Conservation (phyloP, 2,329 filamentous ascomycete genomes). For the Albophoma yamanashiensis region DNA sequence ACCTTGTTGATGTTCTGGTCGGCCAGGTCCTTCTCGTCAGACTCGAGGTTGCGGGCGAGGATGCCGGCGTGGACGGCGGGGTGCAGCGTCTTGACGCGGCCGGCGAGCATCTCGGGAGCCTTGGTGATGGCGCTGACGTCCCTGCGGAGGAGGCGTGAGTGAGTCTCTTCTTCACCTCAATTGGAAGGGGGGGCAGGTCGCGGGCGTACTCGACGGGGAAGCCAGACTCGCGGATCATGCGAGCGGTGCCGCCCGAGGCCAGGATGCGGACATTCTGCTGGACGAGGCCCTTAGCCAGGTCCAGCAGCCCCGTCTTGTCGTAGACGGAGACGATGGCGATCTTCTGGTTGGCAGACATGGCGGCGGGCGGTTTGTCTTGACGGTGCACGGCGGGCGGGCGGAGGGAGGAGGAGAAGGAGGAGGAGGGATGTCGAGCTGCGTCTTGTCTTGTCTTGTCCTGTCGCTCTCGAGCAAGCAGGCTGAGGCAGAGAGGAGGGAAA, state of each 20-base stretch:
- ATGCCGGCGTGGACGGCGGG: slow-evolving; percentile 87
- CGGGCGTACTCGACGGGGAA: slow-evolving; percentile 78
- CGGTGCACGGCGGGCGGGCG: neutral
- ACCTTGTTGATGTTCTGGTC: slow-evolving; percentile 94
- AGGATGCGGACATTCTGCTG: slow-evolving; percentile 86
- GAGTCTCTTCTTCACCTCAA: neutral
- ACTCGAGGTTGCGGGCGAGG: slow-evolving; percentile 84
- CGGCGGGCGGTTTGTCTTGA: slow-evolving; percentile 9
- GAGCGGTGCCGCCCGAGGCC: slow-evolving; percentile 89
- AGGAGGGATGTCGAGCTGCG: too few relatives aligned
- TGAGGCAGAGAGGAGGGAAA: neutral
- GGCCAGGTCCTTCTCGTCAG: slow-evolving; percentile 92
- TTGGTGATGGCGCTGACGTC: slow-evolving; percentile 96
- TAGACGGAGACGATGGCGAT: slow-evolving; percentile 95
- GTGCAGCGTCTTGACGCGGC: slow-evolving; percentile 82
- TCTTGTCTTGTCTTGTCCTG: neutral
- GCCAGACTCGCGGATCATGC: slow-evolving; percentile 91
- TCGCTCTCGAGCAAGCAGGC: neutral
- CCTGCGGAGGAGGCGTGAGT: slow-evolving; percentile 36
- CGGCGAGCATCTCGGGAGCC: slow-evolving; percentile 92
- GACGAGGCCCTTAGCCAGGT: slow-evolving; percentile 82
- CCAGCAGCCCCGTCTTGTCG: slow-evolving; percentile 92
- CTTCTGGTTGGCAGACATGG: slow-evolving; percentile 36
- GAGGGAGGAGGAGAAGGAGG: too few relatives aligned
- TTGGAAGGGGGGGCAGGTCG: neutral